Conservation (phyloP, 768 basidiomycete species). For the Suillus hirtellus region DNA sequence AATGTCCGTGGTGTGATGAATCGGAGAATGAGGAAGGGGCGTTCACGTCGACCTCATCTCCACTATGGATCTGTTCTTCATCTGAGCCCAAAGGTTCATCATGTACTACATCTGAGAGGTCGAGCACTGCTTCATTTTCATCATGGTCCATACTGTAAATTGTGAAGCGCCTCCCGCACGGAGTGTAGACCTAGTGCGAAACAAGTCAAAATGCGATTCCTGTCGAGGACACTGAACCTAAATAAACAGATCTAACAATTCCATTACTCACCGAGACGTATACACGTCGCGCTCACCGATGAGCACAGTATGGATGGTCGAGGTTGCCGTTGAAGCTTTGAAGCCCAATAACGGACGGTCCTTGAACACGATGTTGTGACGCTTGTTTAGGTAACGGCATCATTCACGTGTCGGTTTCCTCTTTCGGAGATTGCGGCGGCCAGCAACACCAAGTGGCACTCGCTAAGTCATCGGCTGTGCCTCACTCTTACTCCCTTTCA, state of each 20-base stretch:
- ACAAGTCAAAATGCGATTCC: not conserved
- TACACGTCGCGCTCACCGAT: constrained; percentile 23
- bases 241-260: too few species aligned
- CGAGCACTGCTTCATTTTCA: constrained; percentile 62
- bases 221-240: not conserved
- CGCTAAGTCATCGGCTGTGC: not conserved
- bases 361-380: constrained; percentile 11
- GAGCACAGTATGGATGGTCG: constrained; percentile 22
- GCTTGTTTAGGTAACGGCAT: constrained; percentile 27
- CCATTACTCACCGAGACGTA: constrained; percentile 19
- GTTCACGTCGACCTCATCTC: constrained; percentile 31
- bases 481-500: not conserved
- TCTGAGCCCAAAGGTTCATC: constrained; percentile 73
- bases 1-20: constrained; percentile 19
- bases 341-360: constrained; percentile 2
- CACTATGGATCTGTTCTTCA: constrained; percentile 35
- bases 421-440: not conserved
- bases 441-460: not conserved
- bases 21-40: constrained; percentile 28
- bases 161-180: constrained; percentile 9
- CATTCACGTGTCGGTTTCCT: constrained; percentile 24
- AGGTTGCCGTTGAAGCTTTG: constrained; percentile 14
- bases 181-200: not conserved
- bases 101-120: constrained; percentile 83
- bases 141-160: constrained; percentile 46